Evolutionary conservation across 768 basidiomycete species (phyloP).

Genomic region (Tylopilus rubrobrunneus): DNA sequence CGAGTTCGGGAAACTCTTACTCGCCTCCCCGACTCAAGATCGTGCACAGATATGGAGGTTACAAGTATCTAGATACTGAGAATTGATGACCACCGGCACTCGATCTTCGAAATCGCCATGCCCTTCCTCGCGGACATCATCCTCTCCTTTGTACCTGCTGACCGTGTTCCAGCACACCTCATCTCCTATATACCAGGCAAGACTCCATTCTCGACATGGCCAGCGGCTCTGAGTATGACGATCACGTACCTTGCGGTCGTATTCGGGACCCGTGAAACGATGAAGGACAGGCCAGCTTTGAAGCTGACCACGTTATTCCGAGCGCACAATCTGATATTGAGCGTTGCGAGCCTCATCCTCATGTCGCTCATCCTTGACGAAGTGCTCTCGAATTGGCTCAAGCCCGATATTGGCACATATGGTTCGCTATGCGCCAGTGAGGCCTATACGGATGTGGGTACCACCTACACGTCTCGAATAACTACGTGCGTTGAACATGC

Average conservation of each 20-base stretch:
- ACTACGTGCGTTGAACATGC: background rate
- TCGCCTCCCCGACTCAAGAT: too few relatives aligned
- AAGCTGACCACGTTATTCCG: slow-evolving; percentile 80
- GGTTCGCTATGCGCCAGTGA: slow-evolving; percentile 65
- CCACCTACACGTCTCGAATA: background rate
- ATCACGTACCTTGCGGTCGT: slow-evolving; percentile 79
- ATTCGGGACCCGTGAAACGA: slow-evolving; percentile 76
- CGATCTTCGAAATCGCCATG: slow-evolving; percentile 38
- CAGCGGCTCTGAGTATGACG: slow-evolving; percentile 64
- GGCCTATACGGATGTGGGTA: slow-evolving; percentile 82
- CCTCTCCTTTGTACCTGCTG: slow-evolving; percentile 45
- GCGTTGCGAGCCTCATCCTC: slow-evolving; percentile 71
- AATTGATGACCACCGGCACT: too few relatives aligned
- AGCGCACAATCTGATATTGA: slow-evolving; percentile 83
- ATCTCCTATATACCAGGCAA: slow-evolving; percentile 66
- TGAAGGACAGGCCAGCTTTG: slow-evolving; percentile 70
- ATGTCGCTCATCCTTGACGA: slow-evolving; percentile 84
- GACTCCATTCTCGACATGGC: slow-evolving; percentile 76
- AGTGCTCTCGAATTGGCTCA: slow-evolving; percentile 72
- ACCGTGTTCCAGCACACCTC: slow-evolving; percentile 53
- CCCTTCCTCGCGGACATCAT: slow-evolving; percentile 68
- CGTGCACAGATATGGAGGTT: too few relatives aligned
- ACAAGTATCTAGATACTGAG: too few relatives aligned
- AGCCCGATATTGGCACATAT: slow-evolving; percentile 72
- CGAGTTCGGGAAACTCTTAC: too few relatives aligned